phyloP scores from a whole-genome alignment of 345 rosid species.

The Salix suchowensis region DNA sequence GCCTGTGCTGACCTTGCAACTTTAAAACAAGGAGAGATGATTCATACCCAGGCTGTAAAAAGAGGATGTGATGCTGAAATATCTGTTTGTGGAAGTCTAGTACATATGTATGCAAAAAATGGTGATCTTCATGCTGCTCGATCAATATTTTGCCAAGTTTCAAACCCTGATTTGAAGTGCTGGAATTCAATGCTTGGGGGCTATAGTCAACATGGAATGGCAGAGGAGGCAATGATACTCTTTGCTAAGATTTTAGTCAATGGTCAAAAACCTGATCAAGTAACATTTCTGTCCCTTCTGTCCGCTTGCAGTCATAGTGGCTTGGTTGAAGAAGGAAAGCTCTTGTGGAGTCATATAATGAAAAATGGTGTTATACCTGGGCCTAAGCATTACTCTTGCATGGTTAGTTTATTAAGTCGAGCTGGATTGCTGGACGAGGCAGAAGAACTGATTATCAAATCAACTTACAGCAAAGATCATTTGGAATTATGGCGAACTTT shows the following conservation, averaged over 20 bases:
- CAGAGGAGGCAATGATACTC: slow-evolving; percentile 49
- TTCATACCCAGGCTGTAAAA: slow-evolving; percentile 57
- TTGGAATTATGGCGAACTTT: slow-evolving; percentile 77
- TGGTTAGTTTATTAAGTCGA: slow-evolving; percentile 70
- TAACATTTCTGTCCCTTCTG: slow-evolving; percentile 65
- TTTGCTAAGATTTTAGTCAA: slow-evolving; percentile 37
- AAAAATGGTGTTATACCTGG: slow-evolving; percentile 44
- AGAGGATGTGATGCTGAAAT: slow-evolving; percentile 44
- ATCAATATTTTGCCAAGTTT: slow-evolving; percentile 41
- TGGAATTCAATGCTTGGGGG: slow-evolving; percentile 85
- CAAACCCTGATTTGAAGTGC: slow-evolving; percentile 70
- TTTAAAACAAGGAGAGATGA: slow-evolving; percentile 68
- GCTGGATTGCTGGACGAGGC: slow-evolving; percentile 70
- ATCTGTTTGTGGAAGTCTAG: slow-evolving; percentile 63
- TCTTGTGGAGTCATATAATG: slow-evolving; percentile 62
- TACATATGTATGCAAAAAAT: slow-evolving; percentile 83
- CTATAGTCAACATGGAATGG: slow-evolving; percentile 71
- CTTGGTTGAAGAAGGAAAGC: slow-evolving; percentile 52
- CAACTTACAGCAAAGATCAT: slow-evolving; percentile 33
- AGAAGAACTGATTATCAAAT: slow-evolving; percentile 39
- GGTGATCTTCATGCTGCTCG: slow-evolving; percentile 52
- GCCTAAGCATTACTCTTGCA: slow-evolving; percentile 78
- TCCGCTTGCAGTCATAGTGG: slow-evolving; percentile 79
- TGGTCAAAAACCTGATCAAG: slow-evolving; percentile 54
- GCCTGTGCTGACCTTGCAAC: slow-evolving; percentile 70